A percentile compares a stretch with the other conserved stretches of the same genome.
Conservation (phyloP, 371 early-diverging fungal species). For the Chytridiales sp. region DNA sequence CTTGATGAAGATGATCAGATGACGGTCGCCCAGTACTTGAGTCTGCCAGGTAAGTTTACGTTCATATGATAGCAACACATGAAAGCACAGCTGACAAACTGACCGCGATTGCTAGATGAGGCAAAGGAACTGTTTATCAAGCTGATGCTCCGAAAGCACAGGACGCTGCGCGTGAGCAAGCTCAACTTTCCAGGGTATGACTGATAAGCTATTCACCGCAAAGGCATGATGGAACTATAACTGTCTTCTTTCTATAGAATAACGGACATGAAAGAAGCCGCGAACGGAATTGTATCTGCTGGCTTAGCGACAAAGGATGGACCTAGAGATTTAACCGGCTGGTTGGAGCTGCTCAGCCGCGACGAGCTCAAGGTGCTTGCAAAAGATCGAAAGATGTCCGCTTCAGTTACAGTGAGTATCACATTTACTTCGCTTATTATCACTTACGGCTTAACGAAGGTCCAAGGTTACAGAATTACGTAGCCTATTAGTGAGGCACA, state of each 20-base stretch:
- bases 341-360: not conserved
- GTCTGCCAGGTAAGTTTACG: not conserved
- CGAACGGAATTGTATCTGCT: not conserved
- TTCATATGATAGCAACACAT: no score
- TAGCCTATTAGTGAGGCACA: not conserved
- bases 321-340: not conserved
- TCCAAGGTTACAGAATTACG: not conserved
- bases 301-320: not conserved
- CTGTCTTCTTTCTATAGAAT: not conserved
- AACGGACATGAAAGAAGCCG: not conserved
- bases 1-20: not conserved
- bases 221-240: not conserved
- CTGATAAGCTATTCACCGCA: not conserved
- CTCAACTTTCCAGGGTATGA: slow-evolving; percentile 3
- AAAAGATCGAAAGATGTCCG: not conserved
- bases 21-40: not conserved
- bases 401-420: not conserved
- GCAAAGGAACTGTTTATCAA: slow-evolving; percentile 29
- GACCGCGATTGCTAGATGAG: no score
- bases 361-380: slow-evolving; percentile 4
- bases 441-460: no score
- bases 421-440: not conserved
- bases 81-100: no score
- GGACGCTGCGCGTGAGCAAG: slow-evolving; percentile 22
- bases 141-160: slow-evolving; percentile 23